A percentile compares a stretch with the other conserved stretches of the same genome.
Conservation (phyloP, 176 grass and related monocot species). For the Oryza rufipogon region DNA sequence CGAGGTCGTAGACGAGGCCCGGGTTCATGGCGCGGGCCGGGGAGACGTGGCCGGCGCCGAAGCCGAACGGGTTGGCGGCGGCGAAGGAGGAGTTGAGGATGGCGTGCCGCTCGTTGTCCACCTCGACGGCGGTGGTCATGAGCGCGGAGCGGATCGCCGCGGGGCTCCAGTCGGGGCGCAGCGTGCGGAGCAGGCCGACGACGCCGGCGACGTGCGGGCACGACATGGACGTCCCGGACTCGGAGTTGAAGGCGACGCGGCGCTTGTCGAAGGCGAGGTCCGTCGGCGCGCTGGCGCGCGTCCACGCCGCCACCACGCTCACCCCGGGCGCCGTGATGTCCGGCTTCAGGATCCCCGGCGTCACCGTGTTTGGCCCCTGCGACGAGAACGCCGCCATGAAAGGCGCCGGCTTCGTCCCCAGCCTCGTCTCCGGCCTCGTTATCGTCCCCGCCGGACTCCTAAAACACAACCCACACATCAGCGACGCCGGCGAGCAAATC, state of each 20-base stretch:
- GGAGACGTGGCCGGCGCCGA: slow-evolving; percentile 67
- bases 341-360: slow-evolving; percentile 73
- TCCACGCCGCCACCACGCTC: slow-evolving; percentile 65
- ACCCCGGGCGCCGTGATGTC: slow-evolving; percentile 79
- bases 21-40: slow-evolving; percentile 61
- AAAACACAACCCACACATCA: too few relatives aligned
- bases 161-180: slow-evolving; percentile 76
- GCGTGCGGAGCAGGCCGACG: slow-evolving; percentile 57
- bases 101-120: slow-evolving; percentile 49
- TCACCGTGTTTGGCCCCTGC: slow-evolving; percentile 66
- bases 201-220: slow-evolving; percentile 79
- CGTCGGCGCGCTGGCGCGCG: slow-evolving; percentile 46
- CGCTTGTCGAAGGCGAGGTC: slow-evolving; percentile 46
- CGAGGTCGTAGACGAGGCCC: slow-evolving; percentile 75
- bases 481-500: too few relatives aligned
- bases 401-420: slow-evolving; percentile 66
- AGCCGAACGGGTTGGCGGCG: slow-evolving; percentile 58
- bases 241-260: slow-evolving; percentile 53
- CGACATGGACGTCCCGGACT: slow-evolving; percentile 82
- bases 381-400: slow-evolving; percentile 88
- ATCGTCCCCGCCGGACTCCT: slow-evolving; percentile 56
- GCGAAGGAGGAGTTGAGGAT: slow-evolving; percentile 50
- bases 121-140: slow-evolving; percentile 67
- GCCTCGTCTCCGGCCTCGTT: slow-evolving; percentile 49
- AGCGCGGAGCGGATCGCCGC: slow-evolving; percentile 68